phyloP scores from a whole-genome alignment of 148 eudicot species.

The Persicaria tinctoria region DNA sequence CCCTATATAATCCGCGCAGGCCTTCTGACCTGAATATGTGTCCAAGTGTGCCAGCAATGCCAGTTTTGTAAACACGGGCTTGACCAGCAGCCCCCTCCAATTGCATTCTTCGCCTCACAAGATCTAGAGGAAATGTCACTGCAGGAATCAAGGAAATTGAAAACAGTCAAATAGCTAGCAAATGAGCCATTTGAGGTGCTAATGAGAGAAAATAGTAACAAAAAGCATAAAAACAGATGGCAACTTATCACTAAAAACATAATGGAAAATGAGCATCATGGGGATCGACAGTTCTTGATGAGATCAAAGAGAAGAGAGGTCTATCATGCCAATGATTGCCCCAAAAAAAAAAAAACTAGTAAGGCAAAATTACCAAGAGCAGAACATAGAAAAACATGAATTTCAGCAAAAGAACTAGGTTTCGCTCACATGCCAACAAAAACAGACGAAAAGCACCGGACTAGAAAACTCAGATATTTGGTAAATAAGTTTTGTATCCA shows the following conservation, averaged over 20 bases:
- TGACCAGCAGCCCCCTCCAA: conserved; percentile 98
- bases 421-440: not conserved
- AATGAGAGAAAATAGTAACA: not conserved
- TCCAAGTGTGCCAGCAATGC: conserved; percentile 55
- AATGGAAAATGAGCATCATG: too few species aligned
- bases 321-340: not conserved
- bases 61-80: conserved; percentile 62
- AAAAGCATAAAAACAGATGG: not conserved
- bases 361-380: not conserved
- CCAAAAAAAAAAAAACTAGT: not conserved
- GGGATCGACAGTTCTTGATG: too few species aligned
- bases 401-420: not conserved
- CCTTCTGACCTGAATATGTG: conserved; percentile 31
- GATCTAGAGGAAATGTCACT: conserved; percentile 87
- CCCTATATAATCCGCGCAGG: conserved; percentile 39
- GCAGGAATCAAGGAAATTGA: conserved; percentile 17
- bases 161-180: not conserved
- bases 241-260: not conserved
- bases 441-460: not conserved
- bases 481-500: not conserved
- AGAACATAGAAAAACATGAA: not conserved
- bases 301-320: not conserved
- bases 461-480: not conserved
- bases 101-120: conserved; percentile 90
- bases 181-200: not conserved